phyloP scores from a whole-genome alignment of 2,329 filamentous ascomycete species.

The Mycocentrospora acerina region DNA sequence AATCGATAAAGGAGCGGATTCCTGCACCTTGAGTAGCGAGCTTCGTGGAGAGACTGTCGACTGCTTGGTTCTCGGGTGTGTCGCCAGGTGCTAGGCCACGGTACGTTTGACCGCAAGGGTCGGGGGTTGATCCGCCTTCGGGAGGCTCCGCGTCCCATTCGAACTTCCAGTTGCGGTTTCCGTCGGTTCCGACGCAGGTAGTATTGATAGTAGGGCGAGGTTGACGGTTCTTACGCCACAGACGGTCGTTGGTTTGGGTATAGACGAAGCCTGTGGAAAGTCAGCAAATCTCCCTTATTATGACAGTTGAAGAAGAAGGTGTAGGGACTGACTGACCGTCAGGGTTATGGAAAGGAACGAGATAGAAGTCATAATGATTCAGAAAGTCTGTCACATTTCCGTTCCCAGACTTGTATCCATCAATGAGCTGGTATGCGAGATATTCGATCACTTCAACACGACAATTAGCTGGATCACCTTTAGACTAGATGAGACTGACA shows the following conservation, averaged over 20 bases:
- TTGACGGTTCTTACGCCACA: conserved; percentile 42
- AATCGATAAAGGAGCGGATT: conserved; percentile 64
- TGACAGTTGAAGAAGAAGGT: too few relatives aligned
- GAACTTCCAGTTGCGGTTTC: conserved; percentile 40
- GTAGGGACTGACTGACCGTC: conserved; percentile 22
- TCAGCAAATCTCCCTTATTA: background rate
- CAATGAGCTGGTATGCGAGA: conserved; percentile 30
- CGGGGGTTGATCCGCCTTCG: conserved; percentile 23
- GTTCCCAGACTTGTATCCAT: conserved; percentile 28
- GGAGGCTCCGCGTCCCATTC: conserved; percentile 33
- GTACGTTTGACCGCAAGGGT: conserved; percentile 39
- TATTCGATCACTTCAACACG: conserved; percentile 36
- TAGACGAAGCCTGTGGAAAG: conserved; percentile 27
- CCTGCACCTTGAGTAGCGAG: conserved; percentile 46
- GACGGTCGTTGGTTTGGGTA: conserved; percentile 35
- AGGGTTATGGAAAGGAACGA: conserved; percentile 36
- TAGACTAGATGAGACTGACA: background rate
- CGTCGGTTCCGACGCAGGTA: conserved; percentile 35
- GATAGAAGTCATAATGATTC: conserved; percentile 35
- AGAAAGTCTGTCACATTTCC: conserved; percentile 30
- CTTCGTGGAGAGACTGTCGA: conserved; percentile 49
- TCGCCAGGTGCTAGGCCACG: conserved; percentile 31
- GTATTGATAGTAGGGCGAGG: conserved; percentile 27
- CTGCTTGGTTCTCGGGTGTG: conserved; percentile 34
- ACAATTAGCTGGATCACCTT: background rate